These are phyloP conservation scores for Raffaelea deltoideospora DNA, from an alignment of 2,329 filamentous ascomycete species.

Conservation along the genomic window DNA sequence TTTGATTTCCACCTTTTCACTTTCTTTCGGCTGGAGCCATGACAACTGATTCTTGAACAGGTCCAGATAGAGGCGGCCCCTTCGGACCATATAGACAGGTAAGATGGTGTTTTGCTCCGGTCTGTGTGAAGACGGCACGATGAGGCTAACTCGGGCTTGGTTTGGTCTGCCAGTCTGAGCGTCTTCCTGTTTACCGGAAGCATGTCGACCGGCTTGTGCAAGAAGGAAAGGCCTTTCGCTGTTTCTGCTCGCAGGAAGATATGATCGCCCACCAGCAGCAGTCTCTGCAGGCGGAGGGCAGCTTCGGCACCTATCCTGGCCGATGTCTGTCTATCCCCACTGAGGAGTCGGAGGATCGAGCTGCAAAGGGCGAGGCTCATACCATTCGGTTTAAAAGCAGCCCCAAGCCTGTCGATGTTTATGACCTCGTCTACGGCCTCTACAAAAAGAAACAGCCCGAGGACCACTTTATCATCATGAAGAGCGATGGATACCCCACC, in stretches of 20 bases:
- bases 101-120: not conserved
- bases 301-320: conserved; percentile 34
- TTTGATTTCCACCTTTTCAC: too few species aligned
- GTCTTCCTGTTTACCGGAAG: conserved; percentile 55
- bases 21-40: too few species aligned
- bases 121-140: not conserved
- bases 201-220: conserved; percentile 57
- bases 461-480: conserved; percentile 81
- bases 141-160: not conserved
- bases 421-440: conserved; percentile 66
- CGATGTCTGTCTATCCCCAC: conserved; percentile 54
- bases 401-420: conserved; percentile 45
- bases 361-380: conserved; percentile 52
- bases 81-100: conserved; percentile 80
- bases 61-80: conserved; percentile 65
- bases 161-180: conserved; percentile 78
- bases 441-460: conserved; percentile 39
- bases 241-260: conserved; percentile 69
- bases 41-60: conserved; percentile 22
- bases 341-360: conserved; percentile 56
- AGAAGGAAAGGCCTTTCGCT: conserved; percentile 69
- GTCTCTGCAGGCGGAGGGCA: conserved; percentile 37
- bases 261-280: conserved; percentile 51
- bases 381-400: conserved; percentile 63
- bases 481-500: conserved; percentile 82